Evolutionary conservation across 129 eudicot genomes (phyloP).

Genomic region (Flaveria bidentis): DNA sequence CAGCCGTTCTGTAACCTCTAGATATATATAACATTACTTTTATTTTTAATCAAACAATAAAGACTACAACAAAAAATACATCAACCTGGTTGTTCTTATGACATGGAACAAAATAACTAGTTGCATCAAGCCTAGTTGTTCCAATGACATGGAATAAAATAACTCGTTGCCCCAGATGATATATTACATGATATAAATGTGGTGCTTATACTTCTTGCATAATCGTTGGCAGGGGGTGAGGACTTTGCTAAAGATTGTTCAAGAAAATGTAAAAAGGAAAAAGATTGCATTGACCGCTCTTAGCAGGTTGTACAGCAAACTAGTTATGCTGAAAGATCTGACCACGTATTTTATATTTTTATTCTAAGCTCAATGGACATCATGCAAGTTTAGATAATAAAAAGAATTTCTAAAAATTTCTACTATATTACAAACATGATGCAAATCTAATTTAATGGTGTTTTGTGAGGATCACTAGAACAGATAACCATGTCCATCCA

Average conservation of each 20-base stretch:
- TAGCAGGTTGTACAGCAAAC: too few relatives aligned
- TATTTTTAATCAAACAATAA: neutral
- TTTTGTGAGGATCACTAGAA: neutral
- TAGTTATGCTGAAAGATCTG: too few relatives aligned
- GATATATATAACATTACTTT: neutral
- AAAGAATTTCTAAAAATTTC: neutral
- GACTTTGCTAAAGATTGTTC: neutral
- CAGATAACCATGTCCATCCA: neutral
- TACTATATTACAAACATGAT: neutral
- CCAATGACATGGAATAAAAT: neutral
- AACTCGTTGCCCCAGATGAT: neutral
- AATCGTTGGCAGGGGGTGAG: neutral
- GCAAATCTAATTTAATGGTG: neutral
- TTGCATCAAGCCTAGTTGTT: too few relatives aligned
- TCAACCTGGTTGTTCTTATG: slow-evolving; percentile 17
- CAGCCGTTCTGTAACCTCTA: neutral
- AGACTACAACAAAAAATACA: neutral
- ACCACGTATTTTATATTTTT: too few relatives aligned
- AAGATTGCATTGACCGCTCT: too few relatives aligned
- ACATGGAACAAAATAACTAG: neutral
- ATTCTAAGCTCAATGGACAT: neutral
- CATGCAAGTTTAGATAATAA: neutral
- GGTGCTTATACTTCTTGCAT: neutral
- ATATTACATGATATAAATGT: neutral
- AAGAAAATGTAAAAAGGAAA: neutral